Evolutionary conservation across 306 rosid species (phyloP), one percentile per base, ranked within the genome.

Genomic region (Vachellia collinsii): DNA sequence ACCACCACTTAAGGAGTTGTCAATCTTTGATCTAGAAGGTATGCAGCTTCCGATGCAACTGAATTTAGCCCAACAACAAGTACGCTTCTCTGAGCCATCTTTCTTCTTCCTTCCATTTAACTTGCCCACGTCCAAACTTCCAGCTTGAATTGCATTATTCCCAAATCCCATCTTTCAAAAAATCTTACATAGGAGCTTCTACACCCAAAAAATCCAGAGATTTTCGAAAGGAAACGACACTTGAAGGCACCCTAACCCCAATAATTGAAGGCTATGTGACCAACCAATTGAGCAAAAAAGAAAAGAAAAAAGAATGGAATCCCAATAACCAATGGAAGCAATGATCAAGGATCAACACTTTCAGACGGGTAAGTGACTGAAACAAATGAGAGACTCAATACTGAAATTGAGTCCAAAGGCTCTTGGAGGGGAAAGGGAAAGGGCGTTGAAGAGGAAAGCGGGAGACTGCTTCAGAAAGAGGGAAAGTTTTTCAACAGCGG

Each of bases 111-210:
- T 38, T 41, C 66, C 89, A 80, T 86, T 86, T 79, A 92, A 79
- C 82, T 91, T 91, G 11, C 79, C 88, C 80, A 79, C 91, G 77
- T 83, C 90, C 87, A 90, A 90, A 85, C 88, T 84, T 84, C 89
- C 94, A 7, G 83, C 90, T 72, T 91, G 84, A 56, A 88, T 84
- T 78, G 82, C 91, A 90, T 86, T 85, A 77, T 77, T 47, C 53
- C 88, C 89, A 84, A 88, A 84, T 64, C 91, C 97, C 98, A 94
- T 94, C 87, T 72, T 85, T 87, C 38, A 79, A 76, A 79, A 83
- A 6, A 20, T 59, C 72, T 77, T 8, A 80, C 23, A 83, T 77
- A 69, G 83, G 74, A 77, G 19, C 48, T 74, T 76, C 70, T 87
- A 86, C 80, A 5, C 17, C 76, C 78, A 22, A 83, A 80, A 83